Base-by-base conservation (phyloP, 2,329 filamentous ascomycete species). In the Metarhizium rileyi region DNA sequence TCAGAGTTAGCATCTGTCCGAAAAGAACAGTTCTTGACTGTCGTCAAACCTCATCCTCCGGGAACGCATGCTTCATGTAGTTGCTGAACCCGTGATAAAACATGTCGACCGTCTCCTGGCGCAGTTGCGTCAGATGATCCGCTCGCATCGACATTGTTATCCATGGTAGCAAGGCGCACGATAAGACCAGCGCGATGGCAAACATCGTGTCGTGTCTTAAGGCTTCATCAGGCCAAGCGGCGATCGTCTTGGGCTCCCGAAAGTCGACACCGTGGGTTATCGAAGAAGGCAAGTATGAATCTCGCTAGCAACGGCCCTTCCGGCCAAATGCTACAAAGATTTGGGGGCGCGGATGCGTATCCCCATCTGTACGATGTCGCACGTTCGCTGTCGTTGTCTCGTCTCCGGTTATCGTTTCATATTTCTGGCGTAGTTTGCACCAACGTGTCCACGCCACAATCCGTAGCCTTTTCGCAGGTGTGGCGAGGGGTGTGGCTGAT, bases 61-160 rank as follows among this genome's bases (percentile, higher is more conserved):
- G 93, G 62, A 96, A 98, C 51, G 90, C 93, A 67, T 95, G 77
- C 56, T 80, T 71, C 83, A 96, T 93, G 72, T 98, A 98, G 67
- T 91, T 95, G 69, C 90, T 83, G 71, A 84, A 97, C 52, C 93
- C 93, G 74, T 98, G 93, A 67, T 95, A 95, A 73, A 97, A 97
- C 77, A 97, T 89, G 58, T 87, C 77, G 51, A 82, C 77, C 10
- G 80, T 82, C 51, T 81, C 76, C 55, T 71, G 73, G 48, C 81
- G 75, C 59, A 84, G 65, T 57, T 75, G 69, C 45, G 73, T 71
- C 52, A 83, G 70, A 58, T 71, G 73, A 52, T 70, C 71, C n/a
- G 74, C 68, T 38, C 72, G 72, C 79, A 84, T 83, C 33, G 76
- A 73, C 47, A 55, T 56, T 20, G 59, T 61, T 27, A 66, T 63